phyloP scores from a whole-genome alignment of 2,329 filamentous ascomycete species.

The Onygenales sp. region DNA sequence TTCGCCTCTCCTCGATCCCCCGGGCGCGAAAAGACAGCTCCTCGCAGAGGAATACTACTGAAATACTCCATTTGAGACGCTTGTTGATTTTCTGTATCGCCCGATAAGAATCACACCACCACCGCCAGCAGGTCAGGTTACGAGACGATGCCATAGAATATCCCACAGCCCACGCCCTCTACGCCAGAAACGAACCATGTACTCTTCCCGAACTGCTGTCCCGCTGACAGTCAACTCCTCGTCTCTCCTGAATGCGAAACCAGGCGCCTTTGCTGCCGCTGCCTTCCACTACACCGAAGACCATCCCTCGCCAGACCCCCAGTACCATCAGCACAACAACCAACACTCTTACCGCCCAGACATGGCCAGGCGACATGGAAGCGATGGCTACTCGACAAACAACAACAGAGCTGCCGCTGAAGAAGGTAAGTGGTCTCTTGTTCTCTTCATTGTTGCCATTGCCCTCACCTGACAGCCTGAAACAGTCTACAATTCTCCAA shows the following conservation, averaged over 20 bases:
- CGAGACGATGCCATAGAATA: slow-evolving; percentile 3
- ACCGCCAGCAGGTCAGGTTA: not conserved
- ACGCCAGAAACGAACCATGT: slow-evolving; percentile 18
- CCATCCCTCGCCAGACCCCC: slow-evolving; percentile 15
- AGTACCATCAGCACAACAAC: not conserved
- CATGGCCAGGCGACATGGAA: slow-evolving; percentile 5
- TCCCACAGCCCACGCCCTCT: slow-evolving; percentile 1
- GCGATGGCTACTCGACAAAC: slow-evolving; percentile 12
- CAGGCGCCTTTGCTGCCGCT: slow-evolving; percentile 29
- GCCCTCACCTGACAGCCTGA: not conserved
- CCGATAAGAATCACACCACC: not conserved
- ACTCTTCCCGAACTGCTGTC: slow-evolving; percentile 23
- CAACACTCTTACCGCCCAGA: not conserved
- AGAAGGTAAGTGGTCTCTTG: not conserved
- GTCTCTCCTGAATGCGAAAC: slow-evolving; percentile 26
- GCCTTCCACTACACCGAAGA: slow-evolving; percentile 35
- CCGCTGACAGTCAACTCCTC: slow-evolving; percentile 23
- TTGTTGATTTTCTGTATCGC: not conserved
- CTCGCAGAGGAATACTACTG: not conserved
- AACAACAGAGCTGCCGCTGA: slow-evolving; percentile 1
- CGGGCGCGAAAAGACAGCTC: not conserved
- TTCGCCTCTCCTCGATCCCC: too few species aligned
- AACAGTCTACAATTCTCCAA: slow-evolving; percentile 5
- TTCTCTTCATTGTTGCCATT: not conserved
- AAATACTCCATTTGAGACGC: not conserved